phyloP scores from a whole-genome alignment of 306 rosid genomes.

The Citrullus amarus region DNA sequence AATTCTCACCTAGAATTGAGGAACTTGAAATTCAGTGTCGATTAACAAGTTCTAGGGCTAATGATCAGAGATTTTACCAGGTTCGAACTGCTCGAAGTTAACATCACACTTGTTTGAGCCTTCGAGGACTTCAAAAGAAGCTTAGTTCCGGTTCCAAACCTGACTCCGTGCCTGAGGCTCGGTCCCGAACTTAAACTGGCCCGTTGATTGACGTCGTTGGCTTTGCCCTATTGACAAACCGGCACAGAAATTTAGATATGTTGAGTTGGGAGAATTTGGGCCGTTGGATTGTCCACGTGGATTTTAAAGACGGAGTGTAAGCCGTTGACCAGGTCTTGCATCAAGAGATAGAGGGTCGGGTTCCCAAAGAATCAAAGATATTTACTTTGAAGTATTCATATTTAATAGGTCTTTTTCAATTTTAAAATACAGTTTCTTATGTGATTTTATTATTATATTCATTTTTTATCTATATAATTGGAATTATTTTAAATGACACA shows the following conservation, averaged over 20 bases:
- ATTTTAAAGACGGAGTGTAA: neutral
- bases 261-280: neutral
- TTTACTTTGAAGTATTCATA: neutral
- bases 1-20: slow-evolving; percentile 8
- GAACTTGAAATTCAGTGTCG: slow-evolving; percentile 9
- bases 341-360: neutral
- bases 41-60: slow-evolving; percentile 8
- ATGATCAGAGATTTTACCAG: slow-evolving; percentile 11
- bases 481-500: too few species aligned
- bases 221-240: neutral
- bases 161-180: slow-evolving; percentile 10
- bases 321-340: neutral
- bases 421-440: too few species aligned
- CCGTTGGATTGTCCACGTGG: neutral
- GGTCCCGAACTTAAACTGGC: neutral
- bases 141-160: slow-evolving; percentile 19
- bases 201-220: neutral
- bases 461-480: too few species aligned
- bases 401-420: too few species aligned
- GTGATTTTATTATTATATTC: too few species aligned
- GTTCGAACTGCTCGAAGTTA: slow-evolving; percentile 9
- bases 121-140: slow-evolving; percentile 19
- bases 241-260: neutral
- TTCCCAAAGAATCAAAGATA: neutral
- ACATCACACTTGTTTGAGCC: slow-evolving; percentile 11